Evolutionary conservation across 169 alveolate species (phyloP).

Genomic region (Eimeria brunetti): DNA sequence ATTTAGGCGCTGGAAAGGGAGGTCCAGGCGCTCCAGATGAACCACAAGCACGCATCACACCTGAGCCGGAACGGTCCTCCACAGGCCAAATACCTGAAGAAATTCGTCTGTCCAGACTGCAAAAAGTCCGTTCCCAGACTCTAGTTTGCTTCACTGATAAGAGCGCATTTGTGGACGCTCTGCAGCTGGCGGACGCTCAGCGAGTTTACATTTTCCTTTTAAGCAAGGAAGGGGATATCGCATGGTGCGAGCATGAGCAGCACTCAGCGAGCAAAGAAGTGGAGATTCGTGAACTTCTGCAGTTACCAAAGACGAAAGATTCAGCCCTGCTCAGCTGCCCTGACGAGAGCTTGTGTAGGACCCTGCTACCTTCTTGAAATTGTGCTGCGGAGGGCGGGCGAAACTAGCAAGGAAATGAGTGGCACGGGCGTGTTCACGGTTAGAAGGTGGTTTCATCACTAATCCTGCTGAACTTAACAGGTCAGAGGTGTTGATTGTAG

Average conservation of each 20-base stretch:
- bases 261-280: slow-evolving; percentile 55
- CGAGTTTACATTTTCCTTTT: slow-evolving; percentile 69
- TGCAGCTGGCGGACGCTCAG: slow-evolving; percentile 80
- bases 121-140: slow-evolving; percentile 15
- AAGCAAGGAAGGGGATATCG: slow-evolving; percentile 41
- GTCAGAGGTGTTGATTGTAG: not conserved
- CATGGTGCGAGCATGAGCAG: slow-evolving; percentile 78
- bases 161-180: slow-evolving; percentile 53
- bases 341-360: not conserved
- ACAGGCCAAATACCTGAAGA: not conserved
- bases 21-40: not conserved
- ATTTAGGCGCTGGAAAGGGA: not conserved
- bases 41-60: not conserved
- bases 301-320: not conserved
- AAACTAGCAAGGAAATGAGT: not conserved
- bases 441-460: not conserved
- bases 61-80: not conserved
- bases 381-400: not conserved
- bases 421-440: not conserved
- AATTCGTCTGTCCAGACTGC: slow-evolving; percentile 35
- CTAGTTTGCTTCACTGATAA: slow-evolving; percentile 44
- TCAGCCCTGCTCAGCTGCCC: not conserved
- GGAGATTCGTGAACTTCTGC: slow-evolving; percentile 66
- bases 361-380: not conserved
- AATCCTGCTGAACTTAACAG: not conserved